These are phyloP conservation scores for Yamadazyma philogaea DNA, from an alignment of 805 yeast species.

Conservation along the genomic window DNA sequence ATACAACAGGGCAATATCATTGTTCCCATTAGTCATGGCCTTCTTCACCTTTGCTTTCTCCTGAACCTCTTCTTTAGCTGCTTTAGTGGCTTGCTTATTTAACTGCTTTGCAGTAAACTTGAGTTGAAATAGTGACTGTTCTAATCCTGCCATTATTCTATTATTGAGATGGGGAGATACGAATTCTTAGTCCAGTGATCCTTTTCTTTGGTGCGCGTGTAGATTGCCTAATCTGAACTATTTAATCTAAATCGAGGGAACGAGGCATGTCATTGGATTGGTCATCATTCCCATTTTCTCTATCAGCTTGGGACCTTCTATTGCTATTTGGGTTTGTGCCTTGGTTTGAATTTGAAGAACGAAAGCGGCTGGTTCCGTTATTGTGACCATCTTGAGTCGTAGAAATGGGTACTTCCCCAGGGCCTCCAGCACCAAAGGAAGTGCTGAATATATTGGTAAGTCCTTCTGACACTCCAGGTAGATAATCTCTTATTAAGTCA, in stretches of 20 bases:
- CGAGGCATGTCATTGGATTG: background rate
- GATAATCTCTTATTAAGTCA: slow-evolving; percentile 4
- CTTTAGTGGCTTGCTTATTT: slow-evolving; percentile 82
- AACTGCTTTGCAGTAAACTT: slow-evolving; percentile 93
- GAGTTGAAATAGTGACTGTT: slow-evolving; percentile 59
- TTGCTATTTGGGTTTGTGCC: background rate
- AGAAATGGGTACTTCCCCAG: background rate
- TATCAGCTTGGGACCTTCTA: background rate
- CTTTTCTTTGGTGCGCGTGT: background rate
- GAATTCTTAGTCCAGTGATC: too few species aligned
- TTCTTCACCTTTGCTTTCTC: slow-evolving; percentile 89
- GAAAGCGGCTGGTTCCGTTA: background rate
- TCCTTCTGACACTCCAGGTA: slow-evolving; percentile 9
- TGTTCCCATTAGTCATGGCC: slow-evolving; percentile 79
- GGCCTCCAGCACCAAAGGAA: slow-evolving; percentile 14
- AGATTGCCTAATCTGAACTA: background rate
- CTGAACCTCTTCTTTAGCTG: slow-evolving; percentile 83
- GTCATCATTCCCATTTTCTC: background rate
- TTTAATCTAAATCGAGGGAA: slow-evolving; percentile 9
- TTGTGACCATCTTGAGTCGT: background rate
- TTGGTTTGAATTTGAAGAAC: background rate
- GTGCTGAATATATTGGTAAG: slow-evolving; percentile 13
- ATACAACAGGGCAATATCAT: slow-evolving; percentile 88
- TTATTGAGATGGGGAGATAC: background rate
- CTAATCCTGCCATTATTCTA: slow-evolving; percentile 35